Percentiles rank a stretch among this genome's conserved stretches.
Conservation (phyloP, 768 basidiomycete species). For the Agaricus sinodeliciosus region DNA sequence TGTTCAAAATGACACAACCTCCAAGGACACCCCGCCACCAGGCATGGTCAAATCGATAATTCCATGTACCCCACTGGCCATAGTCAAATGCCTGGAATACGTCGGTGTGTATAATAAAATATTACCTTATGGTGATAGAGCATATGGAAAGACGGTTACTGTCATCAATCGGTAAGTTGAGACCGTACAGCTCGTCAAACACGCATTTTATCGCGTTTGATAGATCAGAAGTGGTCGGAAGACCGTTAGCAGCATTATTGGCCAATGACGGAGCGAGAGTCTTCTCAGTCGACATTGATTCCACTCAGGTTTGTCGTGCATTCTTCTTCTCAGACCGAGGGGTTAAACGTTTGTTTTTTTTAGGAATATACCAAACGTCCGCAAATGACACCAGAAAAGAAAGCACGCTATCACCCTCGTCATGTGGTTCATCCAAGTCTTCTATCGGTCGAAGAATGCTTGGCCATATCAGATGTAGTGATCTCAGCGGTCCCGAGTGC, state of each 20-base stretch:
- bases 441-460: slow-evolving; percentile 69
- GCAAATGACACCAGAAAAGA: slow-evolving; percentile 22
- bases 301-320: slow-evolving; percentile 66
- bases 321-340: neutral
- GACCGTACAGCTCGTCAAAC: neutral
- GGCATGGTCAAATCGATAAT: slow-evolving; percentile 95
- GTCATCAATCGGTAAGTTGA: slow-evolving; percentile 82
- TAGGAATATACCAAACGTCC: slow-evolving; percentile 94
- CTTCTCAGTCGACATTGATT: slow-evolving; percentile 92
- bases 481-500: slow-evolving; percentile 87
- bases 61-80: slow-evolving; percentile 94
- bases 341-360: neutral
- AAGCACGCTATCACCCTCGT: slow-evolving; percentile 66
- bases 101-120: slow-evolving; percentile 90
- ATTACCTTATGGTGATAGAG: slow-evolving; percentile 90
- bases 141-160: slow-evolving; percentile 87
- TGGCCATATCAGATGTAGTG: slow-evolving; percentile 86
- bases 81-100: slow-evolving; percentile 92
- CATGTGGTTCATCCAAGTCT: slow-evolving; percentile 73
- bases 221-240: slow-evolving; percentile 94
- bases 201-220: neutral
- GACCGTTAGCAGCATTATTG: slow-evolving; percentile 91
- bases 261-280: slow-evolving; percentile 97
- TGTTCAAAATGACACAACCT: slow-evolving; percentile 13
- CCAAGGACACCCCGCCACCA: slow-evolving; percentile 51